A percentile compares a stretch with the other conserved stretches of the same genome.
phyloP scores from a whole-genome alignment of 2,329 filamentous ascomycete genomes.

The Hypoxylon sp. region DNA sequence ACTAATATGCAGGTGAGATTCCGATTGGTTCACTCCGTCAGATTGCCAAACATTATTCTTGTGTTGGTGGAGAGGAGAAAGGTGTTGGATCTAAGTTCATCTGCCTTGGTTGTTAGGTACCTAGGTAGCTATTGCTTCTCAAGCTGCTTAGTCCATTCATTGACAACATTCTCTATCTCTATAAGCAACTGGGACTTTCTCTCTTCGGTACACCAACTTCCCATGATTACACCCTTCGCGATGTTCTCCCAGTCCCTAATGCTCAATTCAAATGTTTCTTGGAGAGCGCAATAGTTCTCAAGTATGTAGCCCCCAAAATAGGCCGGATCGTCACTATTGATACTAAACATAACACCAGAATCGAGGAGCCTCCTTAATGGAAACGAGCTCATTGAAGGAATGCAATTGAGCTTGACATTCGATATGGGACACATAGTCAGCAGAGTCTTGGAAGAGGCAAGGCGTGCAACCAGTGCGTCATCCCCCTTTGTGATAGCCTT shows the following conservation, averaged over 20 bases:
- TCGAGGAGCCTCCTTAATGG: slow-evolving; percentile 76
- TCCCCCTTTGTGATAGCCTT: slow-evolving; percentile 70
- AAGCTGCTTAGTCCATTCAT: slow-evolving; percentile 40
- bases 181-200: slow-evolving; percentile 73
- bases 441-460: slow-evolving; percentile 71
- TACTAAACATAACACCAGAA: slow-evolving; percentile 75
- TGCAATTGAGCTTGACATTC: slow-evolving; percentile 76
- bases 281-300: slow-evolving; percentile 82
- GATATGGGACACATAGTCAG: slow-evolving; percentile 81
- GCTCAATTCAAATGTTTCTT: slow-evolving; percentile 76
- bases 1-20: background rate
- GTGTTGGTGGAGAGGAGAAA: background rate
- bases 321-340: slow-evolving; percentile 82
- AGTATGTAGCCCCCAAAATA: slow-evolving; percentile 84
- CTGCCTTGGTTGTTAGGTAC: background rate
- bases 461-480: slow-evolving; percentile 68
- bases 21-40: background rate
- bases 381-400: slow-evolving; percentile 66
- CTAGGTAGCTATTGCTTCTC: slow-evolving; percentile 14
- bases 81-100: background rate
- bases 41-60: background rate
- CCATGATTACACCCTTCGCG: slow-evolving; percentile 72
- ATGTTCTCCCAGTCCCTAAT: slow-evolving; percentile 78
- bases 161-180: slow-evolving; percentile 60
- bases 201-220: slow-evolving; percentile 77